Evolutionary conservation across 2,329 filamentous ascomycete genomes (phyloP).

Genomic region (Beauveria scarabaeidicola): DNA sequence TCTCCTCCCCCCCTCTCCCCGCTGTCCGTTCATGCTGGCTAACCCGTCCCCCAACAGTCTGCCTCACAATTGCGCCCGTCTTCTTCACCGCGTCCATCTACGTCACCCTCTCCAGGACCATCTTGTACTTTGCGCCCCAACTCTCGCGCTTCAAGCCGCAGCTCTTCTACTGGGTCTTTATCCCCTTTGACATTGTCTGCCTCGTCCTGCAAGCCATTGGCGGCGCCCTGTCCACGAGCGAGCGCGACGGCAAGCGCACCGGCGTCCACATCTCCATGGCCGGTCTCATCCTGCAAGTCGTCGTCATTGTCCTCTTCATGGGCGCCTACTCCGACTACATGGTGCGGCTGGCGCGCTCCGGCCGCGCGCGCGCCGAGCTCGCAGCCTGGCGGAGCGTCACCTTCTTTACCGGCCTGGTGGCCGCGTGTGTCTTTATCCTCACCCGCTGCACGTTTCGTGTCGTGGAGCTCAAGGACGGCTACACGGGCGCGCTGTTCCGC

Average conservation of each 20-base stretch:
- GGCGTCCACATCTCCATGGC: slow-evolving; percentile 34
- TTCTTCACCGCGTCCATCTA: slow-evolving; percentile 56
- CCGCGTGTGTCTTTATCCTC: slow-evolving; percentile 52
- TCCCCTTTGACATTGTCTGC: slow-evolving; percentile 48
- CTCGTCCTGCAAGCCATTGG: slow-evolving; percentile 50
- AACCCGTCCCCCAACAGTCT: slow-evolving; percentile 28
- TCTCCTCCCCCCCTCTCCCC: background rate
- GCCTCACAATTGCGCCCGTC: slow-evolving; percentile 43
- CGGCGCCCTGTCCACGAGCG: slow-evolving; percentile 40
- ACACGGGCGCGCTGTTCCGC: slow-evolving; percentile 30
- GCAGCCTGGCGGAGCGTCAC: slow-evolving; percentile 23
- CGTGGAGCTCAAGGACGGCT: slow-evolving; percentile 57
- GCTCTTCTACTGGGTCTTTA: slow-evolving; percentile 40
- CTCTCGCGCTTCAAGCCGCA: slow-evolving; percentile 35
- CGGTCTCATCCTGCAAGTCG: slow-evolving; percentile 51
- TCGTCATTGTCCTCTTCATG: slow-evolving; percentile 45
- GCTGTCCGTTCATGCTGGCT: background rate
- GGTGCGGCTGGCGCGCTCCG: slow-evolving; percentile 29
- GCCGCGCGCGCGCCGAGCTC: slow-evolving; percentile 15
- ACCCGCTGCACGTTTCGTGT: slow-evolving; percentile 56
- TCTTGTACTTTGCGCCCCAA: slow-evolving; percentile 30
- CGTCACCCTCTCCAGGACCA: slow-evolving; percentile 44
- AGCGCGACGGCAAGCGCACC: slow-evolving; percentile 28
- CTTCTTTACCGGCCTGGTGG: slow-evolving; percentile 45
- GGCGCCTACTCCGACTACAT: slow-evolving; percentile 41